These are phyloP conservation scores for Claviceps pazoutovae DNA, from an alignment of 2,329 filamentous ascomycete species.

Conservation along the genomic window DNA sequence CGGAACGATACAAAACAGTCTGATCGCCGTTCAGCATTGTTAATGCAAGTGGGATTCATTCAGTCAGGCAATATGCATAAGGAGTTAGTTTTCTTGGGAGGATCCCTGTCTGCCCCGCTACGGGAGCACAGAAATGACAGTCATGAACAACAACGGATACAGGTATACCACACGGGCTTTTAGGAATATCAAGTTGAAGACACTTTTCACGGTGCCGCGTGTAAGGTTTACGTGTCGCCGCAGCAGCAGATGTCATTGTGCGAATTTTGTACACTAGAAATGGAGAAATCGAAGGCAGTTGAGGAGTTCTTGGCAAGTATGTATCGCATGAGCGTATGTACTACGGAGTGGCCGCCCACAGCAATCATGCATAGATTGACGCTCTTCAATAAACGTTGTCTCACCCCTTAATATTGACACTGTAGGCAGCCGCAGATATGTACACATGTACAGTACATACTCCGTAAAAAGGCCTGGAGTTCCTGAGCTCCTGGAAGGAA, in stretches of 20 bases:
- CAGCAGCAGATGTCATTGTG: background rate
- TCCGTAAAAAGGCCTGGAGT: background rate
- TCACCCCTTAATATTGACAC: background rate
- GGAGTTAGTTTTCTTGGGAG: conserved; percentile 2
- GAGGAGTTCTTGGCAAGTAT: too few species aligned
- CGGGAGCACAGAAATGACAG: background rate
- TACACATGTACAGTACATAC: background rate
- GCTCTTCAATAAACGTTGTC: background rate
- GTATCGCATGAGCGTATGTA: too few species aligned
- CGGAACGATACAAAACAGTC: background rate
- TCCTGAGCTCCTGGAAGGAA: too few species aligned
- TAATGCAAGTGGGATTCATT: background rate
- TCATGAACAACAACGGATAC: conserved; percentile 5
- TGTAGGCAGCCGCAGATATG: background rate
- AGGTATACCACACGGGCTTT: conserved; percentile 7
- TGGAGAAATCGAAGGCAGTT: too few species aligned
- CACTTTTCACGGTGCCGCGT: background rate
- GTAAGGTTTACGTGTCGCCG: background rate
- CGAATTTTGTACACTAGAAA: background rate
- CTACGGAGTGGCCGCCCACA: background rate
- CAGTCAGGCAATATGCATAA: background rate
- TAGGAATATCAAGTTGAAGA: conserved; percentile 1
- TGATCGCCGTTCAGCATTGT: background rate
- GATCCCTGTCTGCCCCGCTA: background rate
- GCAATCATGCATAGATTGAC: background rate